Evolutionary conservation across 495 filamentous ascomycete species (phyloP), one percentile per base, ranked within the genome.

Genomic region (Ascobolus immersus): DNA sequence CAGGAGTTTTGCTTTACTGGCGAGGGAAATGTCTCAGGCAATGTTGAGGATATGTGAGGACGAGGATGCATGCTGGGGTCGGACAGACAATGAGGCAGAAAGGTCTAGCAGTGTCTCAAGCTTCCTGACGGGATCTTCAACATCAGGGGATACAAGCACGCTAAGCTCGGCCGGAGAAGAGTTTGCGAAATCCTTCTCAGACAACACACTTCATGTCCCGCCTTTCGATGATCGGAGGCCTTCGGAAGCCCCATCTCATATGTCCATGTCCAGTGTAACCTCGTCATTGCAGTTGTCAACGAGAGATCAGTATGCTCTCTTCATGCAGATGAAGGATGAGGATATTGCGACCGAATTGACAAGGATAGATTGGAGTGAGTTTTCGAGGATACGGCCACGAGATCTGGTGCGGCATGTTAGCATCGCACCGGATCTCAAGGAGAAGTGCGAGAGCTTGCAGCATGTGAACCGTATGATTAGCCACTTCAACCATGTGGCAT

Each of bases 301-400:
- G 28, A 15, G 38, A 40, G 10, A n/a, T n/a, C 46, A 49, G 30
- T 49, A 42, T 24, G 41, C 44, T 28, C 28, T 49, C n/a, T 49
- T 49, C 15, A 49, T 49, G 46, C 28, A 32, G 23, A 49, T 48
- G 29, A 34, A 45, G 1, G 42, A 86, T 19, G 77, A 81, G 25
- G 65, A 76, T 30, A 77, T 93, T 40, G 86, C 89, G 5, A 69
- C 69, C 31, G 86, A 96, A 51, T 61, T 96, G 46, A 93, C 86
- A 4, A 67, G 86, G 34, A 82, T 94, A 26, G 86, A 94, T 55
- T 93, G 84, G 86, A 65, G 80, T 46, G 81, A 90, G 69, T 92
- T 91, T 53, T 81, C 73, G 42, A 75, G 79, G n/a, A 89, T 94
- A 48, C 71, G 77, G n/a, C 75, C 82, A 27, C 75, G 86, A 30